phyloP scores from a whole-genome alignment of 2,329 filamentous ascomycete genomes.

The Sporothrix euskadiensis region DNA sequence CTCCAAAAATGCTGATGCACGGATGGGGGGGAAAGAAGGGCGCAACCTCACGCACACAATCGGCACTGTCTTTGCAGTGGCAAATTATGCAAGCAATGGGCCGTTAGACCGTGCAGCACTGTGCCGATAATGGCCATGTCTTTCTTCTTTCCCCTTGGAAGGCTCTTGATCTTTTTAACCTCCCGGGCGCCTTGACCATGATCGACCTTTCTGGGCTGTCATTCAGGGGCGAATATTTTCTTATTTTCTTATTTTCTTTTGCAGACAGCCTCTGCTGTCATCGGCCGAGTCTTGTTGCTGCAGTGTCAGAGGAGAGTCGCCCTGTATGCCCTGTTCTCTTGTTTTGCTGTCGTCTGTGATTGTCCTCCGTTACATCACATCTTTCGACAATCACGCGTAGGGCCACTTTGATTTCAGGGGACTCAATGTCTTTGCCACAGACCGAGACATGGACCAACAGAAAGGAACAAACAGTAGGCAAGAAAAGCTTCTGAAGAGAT shows the following conservation, averaged over 20 bases:
- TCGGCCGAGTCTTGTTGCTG: not conserved
- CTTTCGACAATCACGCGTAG: conserved; percentile 8
- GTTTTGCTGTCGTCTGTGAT: not conserved
- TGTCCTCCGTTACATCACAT: not conserved
- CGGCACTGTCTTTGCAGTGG: conserved; percentile 16
- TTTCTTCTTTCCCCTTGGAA: not conserved
- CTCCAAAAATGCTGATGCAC: not conserved
- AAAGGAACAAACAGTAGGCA: not conserved
- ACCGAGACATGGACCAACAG: conserved; percentile 16
- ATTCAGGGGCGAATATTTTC: conserved; percentile 11
- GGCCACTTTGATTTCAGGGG: conserved; percentile 8
- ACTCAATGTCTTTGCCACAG: not conserved
- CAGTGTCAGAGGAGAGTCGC: not conserved
- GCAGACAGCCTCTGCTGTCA: not conserved
- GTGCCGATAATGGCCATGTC: conserved; percentile 23
- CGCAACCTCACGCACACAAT: not conserved
- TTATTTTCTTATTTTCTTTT: not conserved
- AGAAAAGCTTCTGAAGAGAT: not conserved
- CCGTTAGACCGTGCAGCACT: conserved; percentile 11
- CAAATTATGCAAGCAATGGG: not conserved
- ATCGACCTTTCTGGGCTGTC: conserved; percentile 6
- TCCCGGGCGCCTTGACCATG: conserved; percentile 12
- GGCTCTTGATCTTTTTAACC: not conserved
- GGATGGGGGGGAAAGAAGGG: not conserved
- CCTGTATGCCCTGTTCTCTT: not conserved